phyloP scores from a whole-genome alignment of 1,284 basidiomycete genomes.

The Trametes polyzona region DNA sequence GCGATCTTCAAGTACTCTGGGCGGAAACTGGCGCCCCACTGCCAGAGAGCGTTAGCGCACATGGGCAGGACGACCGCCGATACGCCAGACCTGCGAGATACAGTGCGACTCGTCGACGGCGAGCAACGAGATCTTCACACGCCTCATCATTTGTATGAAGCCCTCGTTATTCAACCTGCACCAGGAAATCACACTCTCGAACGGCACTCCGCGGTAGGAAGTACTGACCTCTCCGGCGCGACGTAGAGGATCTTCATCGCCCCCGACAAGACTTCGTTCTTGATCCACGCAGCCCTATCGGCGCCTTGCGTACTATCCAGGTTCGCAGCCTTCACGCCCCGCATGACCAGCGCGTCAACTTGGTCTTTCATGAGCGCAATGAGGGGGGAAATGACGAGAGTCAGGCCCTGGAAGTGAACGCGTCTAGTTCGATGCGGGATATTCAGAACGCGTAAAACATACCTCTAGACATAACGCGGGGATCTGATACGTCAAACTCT shows the following conservation, averaged over 20 bases:
- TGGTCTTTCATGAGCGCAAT: constrained; percentile 95
- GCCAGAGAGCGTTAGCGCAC: background rate
- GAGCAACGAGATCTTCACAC: constrained; percentile 66
- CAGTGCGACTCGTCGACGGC: constrained; percentile 98
- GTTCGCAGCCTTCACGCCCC: constrained; percentile 67
- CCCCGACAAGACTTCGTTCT: constrained; percentile 47
- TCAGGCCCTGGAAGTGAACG: constrained; percentile 48
- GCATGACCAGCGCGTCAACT: constrained; percentile 73
- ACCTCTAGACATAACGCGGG: constrained; percentile 60
- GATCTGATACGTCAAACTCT: constrained; percentile 61
- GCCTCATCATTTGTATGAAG: constrained; percentile 71
- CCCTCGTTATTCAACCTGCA: constrained; percentile 62
- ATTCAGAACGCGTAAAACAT: background rate
- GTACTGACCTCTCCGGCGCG: constrained; percentile 82
- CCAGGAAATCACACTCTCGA: constrained; percentile 58
- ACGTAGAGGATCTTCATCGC: constrained; percentile 77
- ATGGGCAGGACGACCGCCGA: background rate
- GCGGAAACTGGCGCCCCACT: constrained; percentile 66
- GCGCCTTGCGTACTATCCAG: constrained; percentile 67
- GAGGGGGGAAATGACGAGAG: constrained; percentile 76
- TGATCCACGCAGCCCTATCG: constrained; percentile 60
- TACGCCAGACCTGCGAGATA: constrained; percentile 53
- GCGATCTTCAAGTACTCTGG: constrained; percentile 60
- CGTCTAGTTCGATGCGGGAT: background rate
- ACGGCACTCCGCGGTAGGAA: constrained; percentile 12